These are phyloP conservation scores for Colletotrichum kahawae DNA, from an alignment of 2,329 filamentous ascomycete species.

Conservation along the genomic window DNA sequence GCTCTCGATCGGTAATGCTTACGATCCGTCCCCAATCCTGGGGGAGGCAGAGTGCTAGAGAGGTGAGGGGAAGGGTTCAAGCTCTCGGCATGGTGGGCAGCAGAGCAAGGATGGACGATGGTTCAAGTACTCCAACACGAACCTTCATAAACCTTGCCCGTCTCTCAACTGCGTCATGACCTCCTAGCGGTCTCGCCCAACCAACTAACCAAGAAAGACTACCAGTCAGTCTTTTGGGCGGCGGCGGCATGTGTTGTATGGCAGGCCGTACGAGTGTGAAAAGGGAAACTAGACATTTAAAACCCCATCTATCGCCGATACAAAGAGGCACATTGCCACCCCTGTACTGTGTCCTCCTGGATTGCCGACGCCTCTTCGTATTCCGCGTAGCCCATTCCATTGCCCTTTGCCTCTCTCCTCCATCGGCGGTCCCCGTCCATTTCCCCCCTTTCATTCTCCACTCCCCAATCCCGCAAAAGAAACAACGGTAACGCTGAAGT, in stretches of 20 bases:
- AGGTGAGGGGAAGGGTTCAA: not conserved
- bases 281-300: not conserved
- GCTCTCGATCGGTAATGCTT: constrained; percentile 1
- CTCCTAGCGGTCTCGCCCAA: not conserved
- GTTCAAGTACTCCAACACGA: not conserved
- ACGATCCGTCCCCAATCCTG: not conserved
- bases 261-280: not conserved
- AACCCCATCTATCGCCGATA: not conserved
- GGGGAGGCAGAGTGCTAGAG: not conserved
- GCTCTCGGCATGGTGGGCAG: not conserved
- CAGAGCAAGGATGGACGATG: not conserved
- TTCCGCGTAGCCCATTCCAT: not conserved
- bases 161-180: constrained; percentile 3
- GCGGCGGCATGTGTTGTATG: not conserved
- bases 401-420: not conserved
- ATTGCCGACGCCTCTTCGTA: constrained; percentile 6
- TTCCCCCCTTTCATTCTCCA: not conserved
- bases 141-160: not conserved
- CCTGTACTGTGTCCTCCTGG: not conserved
- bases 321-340: not conserved
- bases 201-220: not conserved
- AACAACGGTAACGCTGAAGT: not conserved
- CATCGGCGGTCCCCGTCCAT: not conserved
- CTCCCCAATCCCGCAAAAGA: not conserved
- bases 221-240: not conserved